Evolutionary conservation across 805 yeast species (phyloP).

Genomic region (Cyberlindnera meyerae): DNA sequence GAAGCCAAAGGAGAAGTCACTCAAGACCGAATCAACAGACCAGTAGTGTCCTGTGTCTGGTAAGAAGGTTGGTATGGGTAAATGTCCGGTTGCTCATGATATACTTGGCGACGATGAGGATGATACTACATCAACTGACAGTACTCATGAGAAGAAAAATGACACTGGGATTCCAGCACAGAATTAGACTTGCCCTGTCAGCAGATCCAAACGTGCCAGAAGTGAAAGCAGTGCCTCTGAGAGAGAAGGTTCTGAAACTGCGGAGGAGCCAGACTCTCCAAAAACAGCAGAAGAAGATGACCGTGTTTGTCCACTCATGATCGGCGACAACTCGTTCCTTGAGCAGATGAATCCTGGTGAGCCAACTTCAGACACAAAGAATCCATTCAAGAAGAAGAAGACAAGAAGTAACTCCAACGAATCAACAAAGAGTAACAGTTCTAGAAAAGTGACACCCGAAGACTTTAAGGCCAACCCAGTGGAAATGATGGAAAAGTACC

Average conservation of each 20-base stretch:
- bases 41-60: constrained; percentile 22
- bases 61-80: constrained; percentile 11
- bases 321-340: constrained; percentile 35
- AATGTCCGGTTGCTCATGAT: constrained; percentile 24
- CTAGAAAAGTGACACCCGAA: constrained; percentile 13
- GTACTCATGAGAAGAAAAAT: too few species aligned
- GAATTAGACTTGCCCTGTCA: background rate
- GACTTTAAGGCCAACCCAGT: constrained; percentile 27
- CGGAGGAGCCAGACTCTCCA: constrained; percentile 3
- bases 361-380: background rate
- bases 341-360: constrained; percentile 1
- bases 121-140: too few species aligned
- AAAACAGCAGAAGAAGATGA: constrained; percentile 25
- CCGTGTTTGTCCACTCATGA: constrained; percentile 42
- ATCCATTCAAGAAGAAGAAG: constrained; percentile 10
- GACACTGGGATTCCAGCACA: too few species aligned
- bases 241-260: background rate
- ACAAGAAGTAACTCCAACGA: constrained; percentile 16
- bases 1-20: constrained; percentile 1
- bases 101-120: constrained; percentile 4
- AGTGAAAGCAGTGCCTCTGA: constrained; percentile 3
- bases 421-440: constrained; percentile 5
- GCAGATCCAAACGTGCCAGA: background rate
- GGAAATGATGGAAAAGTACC: constrained; percentile 33
- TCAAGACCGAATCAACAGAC: constrained; percentile 16